phyloP scores from a whole-genome alignment of 2,329 filamentous ascomycete genomes.

The Helotiales sp. region DNA sequence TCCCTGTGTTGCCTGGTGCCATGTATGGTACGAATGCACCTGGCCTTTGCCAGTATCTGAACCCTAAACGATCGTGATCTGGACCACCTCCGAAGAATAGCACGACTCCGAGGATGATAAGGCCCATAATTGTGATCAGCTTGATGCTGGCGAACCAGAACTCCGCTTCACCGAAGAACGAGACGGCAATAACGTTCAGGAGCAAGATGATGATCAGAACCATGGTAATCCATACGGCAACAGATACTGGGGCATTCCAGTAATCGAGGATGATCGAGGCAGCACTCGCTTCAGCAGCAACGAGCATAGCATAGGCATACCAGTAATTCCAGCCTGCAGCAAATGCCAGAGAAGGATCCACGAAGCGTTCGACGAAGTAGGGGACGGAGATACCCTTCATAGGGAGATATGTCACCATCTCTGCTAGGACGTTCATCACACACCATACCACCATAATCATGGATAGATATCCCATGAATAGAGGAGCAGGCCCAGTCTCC shows the following conservation, averaged over 20 bases:
- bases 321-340: slow-evolving; percentile 44
- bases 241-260: slow-evolving; percentile 58
- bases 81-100: slow-evolving; percentile 24
- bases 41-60: slow-evolving; percentile 21
- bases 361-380: slow-evolving; percentile 60
- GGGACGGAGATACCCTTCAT: slow-evolving; percentile 62
- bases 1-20: slow-evolving; percentile 14
- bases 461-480: slow-evolving; percentile 70
- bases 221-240: slow-evolving; percentile 37
- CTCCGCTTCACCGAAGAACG: slow-evolving; percentile 23
- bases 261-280: slow-evolving; percentile 64
- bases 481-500: slow-evolving; percentile 64
- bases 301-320: slow-evolving; percentile 57
- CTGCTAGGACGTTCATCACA: slow-evolving; percentile 59
- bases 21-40: slow-evolving; percentile 21
- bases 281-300: slow-evolving; percentile 63
- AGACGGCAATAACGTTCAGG: slow-evolving; percentile 21
- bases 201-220: slow-evolving; percentile 18
- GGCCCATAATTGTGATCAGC: slow-evolving; percentile 59
- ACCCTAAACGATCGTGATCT: slow-evolving; percentile 21
- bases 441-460: slow-evolving; percentile 60
- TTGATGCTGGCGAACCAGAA: slow-evolving; percentile 24
- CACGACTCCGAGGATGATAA: slow-evolving; percentile 51
- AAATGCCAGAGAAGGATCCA: slow-evolving; percentile 47
- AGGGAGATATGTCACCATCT: slow-evolving; percentile 61